These are phyloP conservation scores for Pseudisothecium myosuroides DNA, from an alignment of 225 moss, liverwort and hornwort genomes.

Conservation along the genomic window DNA sequence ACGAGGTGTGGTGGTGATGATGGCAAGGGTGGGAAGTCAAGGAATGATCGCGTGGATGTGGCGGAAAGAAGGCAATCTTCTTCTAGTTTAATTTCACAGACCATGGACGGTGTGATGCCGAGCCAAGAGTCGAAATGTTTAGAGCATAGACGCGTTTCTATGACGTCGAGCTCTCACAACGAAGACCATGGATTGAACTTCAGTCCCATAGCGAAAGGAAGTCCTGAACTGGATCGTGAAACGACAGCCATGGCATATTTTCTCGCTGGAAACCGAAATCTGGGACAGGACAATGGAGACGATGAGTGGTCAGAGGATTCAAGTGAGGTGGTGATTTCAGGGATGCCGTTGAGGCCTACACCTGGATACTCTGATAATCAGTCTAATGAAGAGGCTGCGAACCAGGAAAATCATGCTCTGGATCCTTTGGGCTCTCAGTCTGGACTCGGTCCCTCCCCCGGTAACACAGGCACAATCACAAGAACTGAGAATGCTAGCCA, in stretches of 20 bases:
- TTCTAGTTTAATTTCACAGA: conserved; percentile 29
- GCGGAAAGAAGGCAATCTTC: conserved; percentile 17
- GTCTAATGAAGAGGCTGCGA: conserved; percentile 1
- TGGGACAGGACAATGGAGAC: conserved; percentile 23
- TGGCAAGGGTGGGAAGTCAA: background rate
- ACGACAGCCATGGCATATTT: conserved; percentile 74
- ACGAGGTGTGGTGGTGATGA: background rate
- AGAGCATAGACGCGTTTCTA: conserved; percentile 20
- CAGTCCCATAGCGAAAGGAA: conserved; percentile 21
- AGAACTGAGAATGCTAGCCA: conserved; percentile 6
- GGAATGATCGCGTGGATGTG: conserved; percentile 5
- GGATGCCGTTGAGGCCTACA: conserved; percentile 25
- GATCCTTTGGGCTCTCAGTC: conserved; percentile 20
- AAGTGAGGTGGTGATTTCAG: conserved; percentile 32
- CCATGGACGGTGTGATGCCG: conserved; percentile 16
- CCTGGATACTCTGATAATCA: conserved; percentile 36
- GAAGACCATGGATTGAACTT: conserved; percentile 21
- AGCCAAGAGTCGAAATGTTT: conserved; percentile 20
- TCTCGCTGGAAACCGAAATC: conserved; percentile 43
- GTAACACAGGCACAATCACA: background rate
- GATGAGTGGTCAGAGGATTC: conserved; percentile 69
- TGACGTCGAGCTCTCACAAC: conserved; percentile 18
- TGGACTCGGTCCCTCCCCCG: background rate
- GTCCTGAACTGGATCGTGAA: conserved; percentile 49
- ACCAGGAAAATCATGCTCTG: conserved; percentile 14